phyloP scores from a whole-genome alignment of 2,329 filamentous ascomycete species.

The Alternaria brassicae region DNA sequence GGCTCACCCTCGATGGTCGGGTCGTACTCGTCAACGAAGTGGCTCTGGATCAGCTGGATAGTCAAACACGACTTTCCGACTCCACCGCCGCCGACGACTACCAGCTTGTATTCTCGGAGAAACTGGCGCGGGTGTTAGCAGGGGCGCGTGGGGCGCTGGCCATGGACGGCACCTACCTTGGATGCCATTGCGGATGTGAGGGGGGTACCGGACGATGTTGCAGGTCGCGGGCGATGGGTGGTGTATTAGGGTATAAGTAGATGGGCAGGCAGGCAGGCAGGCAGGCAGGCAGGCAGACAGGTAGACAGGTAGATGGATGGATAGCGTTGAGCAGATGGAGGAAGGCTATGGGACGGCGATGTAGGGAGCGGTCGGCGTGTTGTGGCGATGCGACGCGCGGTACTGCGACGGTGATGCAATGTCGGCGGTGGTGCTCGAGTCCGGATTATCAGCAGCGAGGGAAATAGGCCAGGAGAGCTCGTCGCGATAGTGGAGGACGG shows the following conservation, averaged over 20 bases:
- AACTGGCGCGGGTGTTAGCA: slow-evolving; percentile 53
- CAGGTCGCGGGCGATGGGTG: slow-evolving; percentile 4
- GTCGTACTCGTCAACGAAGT: slow-evolving; percentile 99
- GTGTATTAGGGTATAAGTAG: slow-evolving; percentile 2
- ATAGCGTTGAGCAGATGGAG: slow-evolving; percentile 14
- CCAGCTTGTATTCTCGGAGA: slow-evolving; percentile 65
- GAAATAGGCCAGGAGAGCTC: slow-evolving; percentile 14
- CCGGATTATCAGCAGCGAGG: slow-evolving; percentile 9
- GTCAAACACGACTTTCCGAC: slow-evolving; percentile 99
- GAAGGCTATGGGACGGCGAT: slow-evolving; percentile 12
- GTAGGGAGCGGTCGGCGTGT: slow-evolving; percentile 12
- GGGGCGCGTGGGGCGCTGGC: slow-evolving; percentile 4
- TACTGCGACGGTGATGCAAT: slow-evolving; percentile 15
- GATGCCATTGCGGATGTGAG: slow-evolving; percentile 45
- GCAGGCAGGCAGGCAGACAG: not conserved
- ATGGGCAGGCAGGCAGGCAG: not conserved
- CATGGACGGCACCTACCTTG: slow-evolving; percentile 38
- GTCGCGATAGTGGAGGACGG: slow-evolving; percentile 17
- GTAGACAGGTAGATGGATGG: not conserved
- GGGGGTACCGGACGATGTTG: slow-evolving; percentile 19
- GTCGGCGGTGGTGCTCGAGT: slow-evolving; percentile 1
- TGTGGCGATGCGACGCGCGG: slow-evolving; percentile 21
- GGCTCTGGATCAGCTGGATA: slow-evolving; percentile 80
- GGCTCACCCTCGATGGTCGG: slow-evolving; percentile 94
- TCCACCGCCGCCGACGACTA: slow-evolving; percentile 96